Evolutionary conservation across 148 eudicot species (phyloP).

Genomic region (Rhododendron williamsianum): DNA sequence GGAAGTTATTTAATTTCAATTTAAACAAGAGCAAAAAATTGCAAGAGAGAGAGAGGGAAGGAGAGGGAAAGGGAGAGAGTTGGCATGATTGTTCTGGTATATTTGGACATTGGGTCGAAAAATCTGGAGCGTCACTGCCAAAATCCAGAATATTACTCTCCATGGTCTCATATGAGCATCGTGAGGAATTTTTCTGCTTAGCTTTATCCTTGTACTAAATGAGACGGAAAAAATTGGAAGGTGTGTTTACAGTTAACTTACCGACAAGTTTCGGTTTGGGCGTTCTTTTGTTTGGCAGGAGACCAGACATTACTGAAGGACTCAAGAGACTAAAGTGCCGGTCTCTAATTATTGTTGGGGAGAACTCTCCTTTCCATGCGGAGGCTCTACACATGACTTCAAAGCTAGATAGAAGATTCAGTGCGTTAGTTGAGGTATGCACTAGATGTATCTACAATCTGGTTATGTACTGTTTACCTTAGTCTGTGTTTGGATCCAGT

Average conservation of each 20-base stretch:
- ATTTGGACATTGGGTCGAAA: background rate
- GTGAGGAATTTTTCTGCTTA: background rate
- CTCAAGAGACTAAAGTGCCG: constrained; percentile 72
- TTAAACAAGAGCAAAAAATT: background rate
- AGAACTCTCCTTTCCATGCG: constrained; percentile 77
- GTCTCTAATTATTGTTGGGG: constrained; percentile 79
- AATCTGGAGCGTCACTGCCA: background rate
- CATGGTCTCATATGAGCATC: background rate
- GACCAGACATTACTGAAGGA: constrained; percentile 71
- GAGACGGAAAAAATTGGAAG: background rate
- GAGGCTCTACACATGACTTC: constrained; percentile 92
- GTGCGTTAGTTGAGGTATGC: constrained; percentile 89
- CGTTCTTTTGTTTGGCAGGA: constrained; percentile 39
- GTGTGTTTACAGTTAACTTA: background rate
- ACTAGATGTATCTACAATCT: background rate
- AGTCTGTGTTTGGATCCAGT: background rate
- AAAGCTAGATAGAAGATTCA: constrained; percentile 74
- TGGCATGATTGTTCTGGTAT: background rate
- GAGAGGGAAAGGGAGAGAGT: background rate
- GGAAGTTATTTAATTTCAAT: background rate
- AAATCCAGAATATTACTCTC: background rate
- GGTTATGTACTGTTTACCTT: background rate
- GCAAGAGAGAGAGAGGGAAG: background rate
- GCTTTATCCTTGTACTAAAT: background rate
- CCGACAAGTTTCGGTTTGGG: background rate